phyloP scores from a whole-genome alignment of 1,139 yeast genomes.

The Taphrina communis region DNA sequence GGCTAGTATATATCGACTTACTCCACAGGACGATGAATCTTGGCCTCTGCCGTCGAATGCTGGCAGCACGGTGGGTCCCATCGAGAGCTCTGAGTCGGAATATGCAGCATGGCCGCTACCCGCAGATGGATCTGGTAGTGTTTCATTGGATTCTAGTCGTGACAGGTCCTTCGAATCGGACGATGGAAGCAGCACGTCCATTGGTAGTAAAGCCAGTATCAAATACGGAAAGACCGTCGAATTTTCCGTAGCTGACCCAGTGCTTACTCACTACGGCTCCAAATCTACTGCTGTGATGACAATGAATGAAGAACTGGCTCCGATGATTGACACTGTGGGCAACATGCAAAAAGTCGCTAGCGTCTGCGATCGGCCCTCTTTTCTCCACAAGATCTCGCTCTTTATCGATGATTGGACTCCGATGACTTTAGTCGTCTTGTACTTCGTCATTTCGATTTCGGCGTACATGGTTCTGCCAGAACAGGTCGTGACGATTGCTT shows the following conservation, averaged over 20 bases:
- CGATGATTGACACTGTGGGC: background rate
- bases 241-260: background rate
- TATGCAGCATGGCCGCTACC: conserved; percentile 1
- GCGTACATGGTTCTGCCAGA: conserved; percentile 21
- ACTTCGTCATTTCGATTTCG: conserved; percentile 11
- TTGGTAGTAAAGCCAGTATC: background rate
- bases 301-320: background rate
- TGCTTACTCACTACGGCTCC: background rate
- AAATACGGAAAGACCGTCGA: background rate
- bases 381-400: background rate
- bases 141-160: background rate
- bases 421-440: background rate
- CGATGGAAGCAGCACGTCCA: background rate
- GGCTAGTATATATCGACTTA: background rate
- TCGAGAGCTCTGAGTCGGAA: background rate
- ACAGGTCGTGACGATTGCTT: conserved; percentile 11
- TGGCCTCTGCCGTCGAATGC: conserved; percentile 15
- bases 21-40: conserved; percentile 15
- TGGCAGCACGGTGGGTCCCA: background rate
- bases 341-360: background rate
- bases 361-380: too few species aligned
- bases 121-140: background rate
- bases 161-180: background rate
- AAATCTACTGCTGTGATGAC: background rate
- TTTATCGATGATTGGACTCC: conserved; percentile 23